phyloP scores from a whole-genome alignment of 192 early-diverging fungal genomes.

The Linnemannia hyalina region DNA sequence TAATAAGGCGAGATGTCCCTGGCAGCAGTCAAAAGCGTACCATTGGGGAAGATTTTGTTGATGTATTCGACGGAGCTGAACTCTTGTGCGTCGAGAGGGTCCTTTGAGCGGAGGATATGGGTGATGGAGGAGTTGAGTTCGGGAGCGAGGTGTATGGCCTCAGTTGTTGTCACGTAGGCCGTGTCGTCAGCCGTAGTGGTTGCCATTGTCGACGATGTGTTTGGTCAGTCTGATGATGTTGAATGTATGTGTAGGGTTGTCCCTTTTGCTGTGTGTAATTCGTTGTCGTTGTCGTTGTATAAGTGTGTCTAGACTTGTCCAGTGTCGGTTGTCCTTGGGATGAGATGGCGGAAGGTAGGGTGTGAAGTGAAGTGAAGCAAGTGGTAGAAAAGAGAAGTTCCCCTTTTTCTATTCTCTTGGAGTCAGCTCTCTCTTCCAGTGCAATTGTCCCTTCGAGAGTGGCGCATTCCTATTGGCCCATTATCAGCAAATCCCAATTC shows the following conservation, averaged over 20 bases:
- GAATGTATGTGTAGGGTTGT: neutral
- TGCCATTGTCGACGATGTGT: constrained; percentile 1
- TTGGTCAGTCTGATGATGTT: neutral
- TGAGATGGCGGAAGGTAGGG: neutral
- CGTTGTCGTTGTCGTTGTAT: neutral
- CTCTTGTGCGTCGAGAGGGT: constrained; percentile 75
- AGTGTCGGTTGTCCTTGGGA: neutral
- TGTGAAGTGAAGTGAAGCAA: neutral
- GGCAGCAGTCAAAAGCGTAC: constrained; percentile 40
- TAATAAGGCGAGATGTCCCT: neutral
- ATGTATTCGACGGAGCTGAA: constrained; percentile 85
- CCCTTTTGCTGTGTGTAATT: neutral
- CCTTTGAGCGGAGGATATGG: constrained; percentile 66
- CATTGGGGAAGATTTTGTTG: constrained; percentile 85
- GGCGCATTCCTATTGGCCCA: constrained; percentile 43
- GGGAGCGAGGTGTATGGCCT: constrained; percentile 61
- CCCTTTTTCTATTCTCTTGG: too few species aligned
- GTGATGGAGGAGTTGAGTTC: constrained; percentile 71
- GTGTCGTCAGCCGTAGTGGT: neutral
- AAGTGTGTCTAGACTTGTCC: neutral
- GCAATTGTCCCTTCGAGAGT: neutral
- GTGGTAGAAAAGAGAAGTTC: neutral
- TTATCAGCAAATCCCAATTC: neutral
- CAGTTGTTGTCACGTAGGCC: constrained; percentile 36
- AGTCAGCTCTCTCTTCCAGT: too few species aligned